Evolutionary conservation across 257 asterid species (phyloP), one percentile per base, ranked within the genome.

Genomic region (Ballota nigra): DNA sequence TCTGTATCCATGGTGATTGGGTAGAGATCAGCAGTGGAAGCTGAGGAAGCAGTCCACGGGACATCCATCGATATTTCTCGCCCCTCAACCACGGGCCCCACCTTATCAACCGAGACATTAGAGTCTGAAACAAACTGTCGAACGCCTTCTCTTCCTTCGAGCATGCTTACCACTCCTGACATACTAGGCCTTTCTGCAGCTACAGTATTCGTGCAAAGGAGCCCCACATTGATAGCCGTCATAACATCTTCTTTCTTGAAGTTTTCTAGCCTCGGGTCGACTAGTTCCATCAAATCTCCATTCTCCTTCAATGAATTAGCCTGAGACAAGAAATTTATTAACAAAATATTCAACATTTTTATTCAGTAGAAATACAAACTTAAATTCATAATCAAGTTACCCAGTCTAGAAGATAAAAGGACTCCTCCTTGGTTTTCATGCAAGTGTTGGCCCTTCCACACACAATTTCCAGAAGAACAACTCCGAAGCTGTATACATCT

Each of bases 101-200:
- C 53, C 68, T 45, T 66, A 15, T 4, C 49, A 20, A 3, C 28
- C 16, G 72, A 19, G 47, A 33, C 31, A 29, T 23, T 59, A 31
- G 63, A 6, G 16, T 66, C 81, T 1, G 83, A 73, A 51, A 68
- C 72, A 0, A 76, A 67, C 34, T 61, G 68, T 8, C 28, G 16
- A 33, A 83, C 29, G 7, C 76, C 75, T 26, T 55, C 66, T 51
- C 60, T 75, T 11, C 92, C 89, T 70, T 85, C 96, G 0, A 89
- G 87, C 77, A 87, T 80, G 84, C 91, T 82, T 16, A 89, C 88
- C 16, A 83, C 91, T 0, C 75, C 73, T 0, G 96, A 85, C 93
- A 89, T 89, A 9, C 24, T 81, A 19, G 96, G 96, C 72, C 96
- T 83, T 55, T 68, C 85, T 0, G 85, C 62, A 1, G 88, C 71